Evolutionary conservation across 306 rosid genomes (phyloP).

Genomic region (Prunus armeniaca): DNA sequence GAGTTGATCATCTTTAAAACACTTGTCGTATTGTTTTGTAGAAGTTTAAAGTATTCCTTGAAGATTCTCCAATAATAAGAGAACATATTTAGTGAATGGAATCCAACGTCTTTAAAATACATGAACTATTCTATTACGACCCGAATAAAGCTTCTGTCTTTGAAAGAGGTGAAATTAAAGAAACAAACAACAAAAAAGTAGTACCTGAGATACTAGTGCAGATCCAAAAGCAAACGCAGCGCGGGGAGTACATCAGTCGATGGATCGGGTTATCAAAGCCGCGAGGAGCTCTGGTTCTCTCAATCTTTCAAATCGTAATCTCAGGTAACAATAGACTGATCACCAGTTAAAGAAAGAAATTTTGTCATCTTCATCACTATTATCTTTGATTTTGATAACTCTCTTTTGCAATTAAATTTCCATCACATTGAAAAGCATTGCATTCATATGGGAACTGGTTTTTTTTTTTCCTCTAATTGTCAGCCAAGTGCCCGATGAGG

Average conservation of each 20-base stretch:
- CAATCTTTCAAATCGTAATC: slow-evolving; percentile 91
- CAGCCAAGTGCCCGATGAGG: slow-evolving; percentile 81
- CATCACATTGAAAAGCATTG: background rate
- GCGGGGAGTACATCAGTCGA: slow-evolving; percentile 11
- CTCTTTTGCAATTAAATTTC: background rate
- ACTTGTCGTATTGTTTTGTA: too few relatives aligned
- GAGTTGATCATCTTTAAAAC: too few relatives aligned
- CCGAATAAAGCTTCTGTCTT: too few relatives aligned
- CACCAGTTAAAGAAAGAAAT: background rate
- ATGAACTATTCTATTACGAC: too few relatives aligned
- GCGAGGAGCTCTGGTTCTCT: slow-evolving; percentile 93
- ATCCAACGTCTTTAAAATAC: too few relatives aligned
- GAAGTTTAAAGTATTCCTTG: too few relatives aligned
- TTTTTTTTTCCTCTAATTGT: slow-evolving; percentile 1
- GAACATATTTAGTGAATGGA: too few relatives aligned
- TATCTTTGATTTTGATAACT: background rate
- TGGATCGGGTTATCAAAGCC: slow-evolving; percentile 85
- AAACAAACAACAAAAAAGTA: too few relatives aligned
- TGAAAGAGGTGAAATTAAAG: too few relatives aligned
- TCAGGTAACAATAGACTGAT: slow-evolving; percentile 36
- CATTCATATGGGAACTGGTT: background rate
- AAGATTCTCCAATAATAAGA: too few relatives aligned
- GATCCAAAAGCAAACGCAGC: slow-evolving; percentile 17
- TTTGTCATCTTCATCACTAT: background rate
- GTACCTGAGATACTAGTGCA: background rate